A percentile compares a stretch with the other conserved stretches of the same genome.
Conservation (phyloP, 2,329 filamentous ascomycete genomes). For the Spiromastix sp. region DNA sequence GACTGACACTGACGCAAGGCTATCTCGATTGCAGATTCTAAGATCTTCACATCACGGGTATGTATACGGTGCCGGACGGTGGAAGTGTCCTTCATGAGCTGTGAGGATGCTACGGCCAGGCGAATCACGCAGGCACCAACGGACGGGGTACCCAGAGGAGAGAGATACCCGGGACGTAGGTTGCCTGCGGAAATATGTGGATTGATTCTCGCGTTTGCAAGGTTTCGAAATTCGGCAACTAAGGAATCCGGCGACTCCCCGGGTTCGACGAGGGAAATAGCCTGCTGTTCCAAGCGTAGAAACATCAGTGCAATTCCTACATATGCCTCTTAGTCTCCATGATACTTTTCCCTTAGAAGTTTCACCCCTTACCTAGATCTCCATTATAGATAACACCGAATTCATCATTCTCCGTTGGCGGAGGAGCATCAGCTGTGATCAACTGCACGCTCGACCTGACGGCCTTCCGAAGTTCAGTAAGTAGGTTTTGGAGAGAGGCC, state of each 20-base stretch:
- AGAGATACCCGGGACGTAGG: conserved; percentile 15
- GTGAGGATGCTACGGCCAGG: conserved; percentile 15
- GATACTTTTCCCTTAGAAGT: background rate
- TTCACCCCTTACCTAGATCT: conserved; percentile 21
- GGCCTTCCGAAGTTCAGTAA: conserved; percentile 21
- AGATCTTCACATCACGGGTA: conserved; percentile 18
- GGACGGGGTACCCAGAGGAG: conserved; percentile 23
- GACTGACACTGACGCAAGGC: conserved; percentile 21
- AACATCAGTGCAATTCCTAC: conserved; percentile 28
- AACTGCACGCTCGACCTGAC: conserved; percentile 19
- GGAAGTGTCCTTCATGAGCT: conserved; percentile 3
- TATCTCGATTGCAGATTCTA: conserved; percentile 19
- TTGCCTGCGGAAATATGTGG: conserved; percentile 8
- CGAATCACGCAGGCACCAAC: conserved; percentile 20
- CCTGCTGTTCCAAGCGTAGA: conserved; percentile 28
- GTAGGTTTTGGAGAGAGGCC: conserved; percentile 11
- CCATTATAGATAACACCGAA: conserved; percentile 23
- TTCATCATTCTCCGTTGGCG: conserved; percentile 15
- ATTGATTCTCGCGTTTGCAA: conserved; percentile 19
- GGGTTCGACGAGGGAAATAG: conserved; percentile 14
- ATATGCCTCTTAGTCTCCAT: background rate
- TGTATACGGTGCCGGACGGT: conserved; percentile 13
- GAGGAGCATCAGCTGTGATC: conserved; percentile 16
- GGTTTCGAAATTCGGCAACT: conserved; percentile 16
- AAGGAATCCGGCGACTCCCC: conserved; percentile 4